Percentiles rank a stretch among this genome's conserved stretches.
phyloP scores from a whole-genome alignment of 2,329 filamentous ascomycete genomes.

The Botrytis aclada region DNA sequence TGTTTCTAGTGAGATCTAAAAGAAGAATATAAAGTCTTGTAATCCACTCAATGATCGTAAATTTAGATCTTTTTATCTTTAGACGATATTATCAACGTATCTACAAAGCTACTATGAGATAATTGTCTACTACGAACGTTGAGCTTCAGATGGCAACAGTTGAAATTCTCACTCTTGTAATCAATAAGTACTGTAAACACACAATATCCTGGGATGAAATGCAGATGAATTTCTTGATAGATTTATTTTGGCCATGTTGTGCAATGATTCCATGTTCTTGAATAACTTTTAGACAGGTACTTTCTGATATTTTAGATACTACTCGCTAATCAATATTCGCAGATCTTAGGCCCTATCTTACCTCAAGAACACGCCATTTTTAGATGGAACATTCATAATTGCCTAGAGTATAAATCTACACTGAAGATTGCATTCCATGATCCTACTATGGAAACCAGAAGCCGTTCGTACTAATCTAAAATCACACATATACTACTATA shows the following conservation, averaged over 20 bases:
- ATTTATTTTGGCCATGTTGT: neutral
- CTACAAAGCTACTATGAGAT: neutral
- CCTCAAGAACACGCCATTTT: neutral
- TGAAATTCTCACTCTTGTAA: neutral
- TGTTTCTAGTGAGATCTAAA: neutral
- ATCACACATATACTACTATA: neutral
- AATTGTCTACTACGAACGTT: neutral
- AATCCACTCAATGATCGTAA: neutral
- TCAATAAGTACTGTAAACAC: neutral
- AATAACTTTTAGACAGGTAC: neutral
- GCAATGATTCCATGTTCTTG: neutral
- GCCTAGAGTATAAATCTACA: neutral
- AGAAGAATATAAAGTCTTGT: neutral
- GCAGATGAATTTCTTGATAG: neutral
- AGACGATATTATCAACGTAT: neutral
- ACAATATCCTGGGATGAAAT: neutral
- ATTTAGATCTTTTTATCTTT: neutral
- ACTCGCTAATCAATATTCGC: neutral
- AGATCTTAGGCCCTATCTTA: neutral
- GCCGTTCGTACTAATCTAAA: neutral
- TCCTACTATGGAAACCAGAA: neutral
- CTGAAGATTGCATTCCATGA: neutral
- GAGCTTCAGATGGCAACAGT: neutral
- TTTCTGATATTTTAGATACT: neutral
- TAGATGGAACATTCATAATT: neutral